A percentile compares a stretch with the other conserved stretches of the same genome.
Conservation (phyloP, 257 asterid genomes). For the Nicotiana otophora region DNA sequence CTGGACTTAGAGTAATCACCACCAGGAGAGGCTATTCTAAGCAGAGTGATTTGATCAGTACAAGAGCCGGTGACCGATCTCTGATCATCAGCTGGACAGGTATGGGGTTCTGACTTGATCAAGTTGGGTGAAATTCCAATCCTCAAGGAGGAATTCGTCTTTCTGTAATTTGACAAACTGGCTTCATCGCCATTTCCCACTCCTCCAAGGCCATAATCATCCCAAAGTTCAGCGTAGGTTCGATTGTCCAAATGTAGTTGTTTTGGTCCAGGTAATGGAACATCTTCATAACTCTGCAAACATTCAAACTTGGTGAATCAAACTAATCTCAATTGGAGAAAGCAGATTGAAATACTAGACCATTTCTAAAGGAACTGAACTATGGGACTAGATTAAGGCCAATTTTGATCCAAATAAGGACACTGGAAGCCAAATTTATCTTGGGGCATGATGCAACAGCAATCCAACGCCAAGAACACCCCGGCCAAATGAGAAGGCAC, state of each 20-base stretch:
- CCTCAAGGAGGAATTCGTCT: conserved; percentile 44
- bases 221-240: conserved; percentile 50
- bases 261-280: conserved; percentile 56
- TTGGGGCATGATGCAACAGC: not conserved
- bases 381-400: not conserved
- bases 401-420: not conserved
- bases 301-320: not conserved
- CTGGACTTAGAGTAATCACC: conserved; percentile 40
- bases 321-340: not conserved
- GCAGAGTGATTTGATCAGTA: conserved; percentile 20
- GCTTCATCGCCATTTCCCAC: conserved; percentile 21
- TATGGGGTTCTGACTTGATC: conserved; percentile 27
- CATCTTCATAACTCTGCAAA: conserved; percentile 77
- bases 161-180: conserved; percentile 42
- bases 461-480: not conserved
- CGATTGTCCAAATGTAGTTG: conserved; percentile 39
- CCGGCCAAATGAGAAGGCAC: no score
- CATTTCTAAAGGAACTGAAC: not conserved
- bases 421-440: not conserved
- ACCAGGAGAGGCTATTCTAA: conserved; percentile 33
- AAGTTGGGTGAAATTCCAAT: conserved; percentile 27
- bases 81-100: conserved; percentile 40
- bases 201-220: conserved; percentile 33
- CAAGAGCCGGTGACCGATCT: conserved; percentile 39
- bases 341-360: not conserved